These are phyloP conservation scores for Colletotrichum destructivum DNA, from an alignment of 2,329 filamentous ascomycete species.

Conservation along the genomic window DNA sequence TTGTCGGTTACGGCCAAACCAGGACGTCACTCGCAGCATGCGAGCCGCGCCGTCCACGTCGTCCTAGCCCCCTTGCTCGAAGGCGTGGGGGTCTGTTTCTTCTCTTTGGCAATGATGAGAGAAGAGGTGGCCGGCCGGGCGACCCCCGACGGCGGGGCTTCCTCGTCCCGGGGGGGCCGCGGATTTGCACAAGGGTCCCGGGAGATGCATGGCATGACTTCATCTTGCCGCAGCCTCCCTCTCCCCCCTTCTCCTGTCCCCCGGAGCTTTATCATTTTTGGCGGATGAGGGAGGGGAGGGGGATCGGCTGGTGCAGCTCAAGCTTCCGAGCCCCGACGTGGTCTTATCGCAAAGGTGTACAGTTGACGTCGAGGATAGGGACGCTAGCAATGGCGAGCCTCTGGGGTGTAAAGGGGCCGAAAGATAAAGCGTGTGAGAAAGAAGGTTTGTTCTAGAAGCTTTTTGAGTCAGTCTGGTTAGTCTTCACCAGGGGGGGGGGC, in stretches of 20 bases:
- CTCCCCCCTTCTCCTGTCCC: too few species aligned
- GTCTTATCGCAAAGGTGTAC: background rate
- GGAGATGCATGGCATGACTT: slow-evolving; percentile 38
- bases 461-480: slow-evolving; percentile 11
- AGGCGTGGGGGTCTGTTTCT: slow-evolving; percentile 10
- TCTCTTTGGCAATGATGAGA: background rate
- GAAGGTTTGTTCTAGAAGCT: background rate
- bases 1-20: slow-evolving; percentile 3
- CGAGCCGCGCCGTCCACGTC: background rate
- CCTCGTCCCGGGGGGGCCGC: slow-evolving; percentile 1
- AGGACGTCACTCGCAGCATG: background rate
- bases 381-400: background rate
- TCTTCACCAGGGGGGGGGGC: background rate
- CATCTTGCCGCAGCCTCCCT: background rate
- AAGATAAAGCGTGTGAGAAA: background rate
- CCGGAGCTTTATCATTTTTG: too few species aligned
- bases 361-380: background rate
- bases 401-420: too few species aligned
- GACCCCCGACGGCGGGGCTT: background rate
- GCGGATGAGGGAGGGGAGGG: background rate
- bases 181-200: slow-evolving; percentile 36
- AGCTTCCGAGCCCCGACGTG: background rate
- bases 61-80: slow-evolving; percentile 8
- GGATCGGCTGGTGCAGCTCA: background rate
- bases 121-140: background rate